These are phyloP conservation scores for Psilocybe sp. DNA, from an alignment of 768 basidiomycete species.

Conservation along the genomic window DNA sequence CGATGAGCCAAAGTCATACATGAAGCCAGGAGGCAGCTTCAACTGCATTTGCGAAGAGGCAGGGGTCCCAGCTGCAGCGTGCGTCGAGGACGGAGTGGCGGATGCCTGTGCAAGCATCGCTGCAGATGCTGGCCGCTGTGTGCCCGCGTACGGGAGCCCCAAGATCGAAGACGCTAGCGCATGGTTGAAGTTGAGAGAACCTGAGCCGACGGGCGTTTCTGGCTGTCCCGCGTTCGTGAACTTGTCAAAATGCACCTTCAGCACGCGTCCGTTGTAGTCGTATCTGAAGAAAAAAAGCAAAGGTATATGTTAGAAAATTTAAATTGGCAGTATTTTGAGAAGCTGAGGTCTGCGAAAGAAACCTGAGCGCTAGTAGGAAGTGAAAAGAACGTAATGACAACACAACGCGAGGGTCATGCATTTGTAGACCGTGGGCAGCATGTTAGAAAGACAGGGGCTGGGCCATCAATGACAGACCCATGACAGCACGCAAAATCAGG, in stretches of 20 bases:
- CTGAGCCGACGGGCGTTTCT: background rate
- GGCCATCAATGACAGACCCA: no score
- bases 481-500: no score
- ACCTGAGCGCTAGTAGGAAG: no score
- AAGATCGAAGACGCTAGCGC: background rate
- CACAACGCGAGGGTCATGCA: background rate
- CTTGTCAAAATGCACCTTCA: constrained; percentile 93
- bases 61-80: constrained; percentile 2
- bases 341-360: no score
- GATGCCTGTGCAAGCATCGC: constrained; percentile 1
- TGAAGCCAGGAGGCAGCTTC: constrained; percentile 31
- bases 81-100: constrained; percentile 1
- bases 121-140: background rate
- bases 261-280: constrained; percentile 81
- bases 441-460: no score
- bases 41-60: constrained; percentile 22
- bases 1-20: constrained; percentile 34
- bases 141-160: background rate
- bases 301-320: background rate
- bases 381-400: background rate
- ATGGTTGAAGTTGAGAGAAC: background rate
- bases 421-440: background rate
- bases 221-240: constrained; percentile 42
- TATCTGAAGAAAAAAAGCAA: constrained; percentile 43
- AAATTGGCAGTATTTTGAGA: no score